Evolutionary conservation across 768 basidiomycete species (phyloP), one percentile per base, ranked within the genome.

Genomic region (Boletellus emodensis): DNA sequence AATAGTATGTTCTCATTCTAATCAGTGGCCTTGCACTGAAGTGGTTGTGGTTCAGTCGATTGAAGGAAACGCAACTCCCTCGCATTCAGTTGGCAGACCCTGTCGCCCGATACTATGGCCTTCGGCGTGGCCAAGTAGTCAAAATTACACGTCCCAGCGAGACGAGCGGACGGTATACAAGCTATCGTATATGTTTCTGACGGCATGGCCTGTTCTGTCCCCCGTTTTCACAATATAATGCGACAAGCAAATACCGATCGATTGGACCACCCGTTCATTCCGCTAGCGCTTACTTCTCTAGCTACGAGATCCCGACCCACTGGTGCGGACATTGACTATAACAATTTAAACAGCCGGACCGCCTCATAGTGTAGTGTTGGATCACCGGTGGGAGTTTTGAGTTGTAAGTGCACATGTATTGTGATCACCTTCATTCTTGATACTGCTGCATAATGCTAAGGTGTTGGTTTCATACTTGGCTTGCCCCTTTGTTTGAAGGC

Each of bases 81-180:
- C 90, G 96, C 20, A 98, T 99, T 56, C 94, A 97, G 71, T 71
- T 96, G 38, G 84, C 87, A 24, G 96, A 99, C 69, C 96, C 96
- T 10, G 95, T 99, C n/a, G 93, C 96, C 37, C 83, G 94, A 52
- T 98, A 99, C 70, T 99, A 97, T 73, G 96, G 96, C 45, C 81
- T 99, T 50, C 81, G 84, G 61, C 82, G 96, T 44, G 94, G 95
- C 24, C 92, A 95, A 68, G 96, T 99, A 41, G 96, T 99, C 70
- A 97, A 96, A 76, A 98, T 99, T 61, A 97, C 89, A 52, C 77
- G 96, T 61, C 90, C 94, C 24, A 94, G 90, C 71, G 96, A 98
- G 76, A 99, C 96, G 15, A 90, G 88, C 55, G 95, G 95, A 44
- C 83, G 91, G 52, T 94, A 93, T 61, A 87, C 90, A 46, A 92